These are phyloP conservation scores for barley (Hordeum vulgare) DNA, from an alignment of 176 grass and related monocot genomes.

Conservation along the genomic window DNA sequence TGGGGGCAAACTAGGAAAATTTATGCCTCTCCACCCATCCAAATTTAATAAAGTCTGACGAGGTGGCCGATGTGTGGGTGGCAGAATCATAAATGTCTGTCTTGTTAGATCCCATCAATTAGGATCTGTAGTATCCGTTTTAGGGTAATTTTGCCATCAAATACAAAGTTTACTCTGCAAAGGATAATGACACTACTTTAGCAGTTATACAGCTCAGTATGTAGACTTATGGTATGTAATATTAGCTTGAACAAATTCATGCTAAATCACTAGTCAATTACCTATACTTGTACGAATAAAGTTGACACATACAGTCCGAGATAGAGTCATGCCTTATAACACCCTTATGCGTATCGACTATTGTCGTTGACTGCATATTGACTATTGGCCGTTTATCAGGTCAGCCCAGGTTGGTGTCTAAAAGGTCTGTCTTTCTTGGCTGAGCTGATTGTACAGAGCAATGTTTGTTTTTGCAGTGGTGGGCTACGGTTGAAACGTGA, in stretches of 20 bases:
- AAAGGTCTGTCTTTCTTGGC: constrained; percentile 11
- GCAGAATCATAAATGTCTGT: not conserved
- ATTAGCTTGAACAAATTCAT: not conserved
- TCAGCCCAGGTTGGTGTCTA: not conserved
- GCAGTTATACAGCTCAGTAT: not conserved
- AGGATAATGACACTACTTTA: not conserved
- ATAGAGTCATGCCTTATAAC: not conserved
- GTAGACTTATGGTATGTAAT: not conserved
- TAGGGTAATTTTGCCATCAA: not conserved
- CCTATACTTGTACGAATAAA: not conserved
- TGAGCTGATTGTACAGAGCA: constrained; percentile 11
- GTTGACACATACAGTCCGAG: not conserved
- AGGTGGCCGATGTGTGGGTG: not conserved
- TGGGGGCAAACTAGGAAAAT: not conserved
- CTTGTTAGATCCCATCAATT: not conserved
- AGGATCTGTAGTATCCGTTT: not conserved
- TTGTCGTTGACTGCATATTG: not conserved
- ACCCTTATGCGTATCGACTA: too few species aligned
- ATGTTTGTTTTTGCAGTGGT: constrained; percentile 53
- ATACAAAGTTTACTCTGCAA: not conserved
- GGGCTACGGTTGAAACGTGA: constrained; percentile 96
- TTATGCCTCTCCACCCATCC: not conserved
- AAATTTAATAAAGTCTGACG: not conserved
- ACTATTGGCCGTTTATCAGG: not conserved
- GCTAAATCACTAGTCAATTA: not conserved